A percentile compares a stretch with the other conserved stretches of the same genome.
Evolutionary conservation across 805 yeast species (phyloP).

Genomic region (Candida xyloterini): DNA sequence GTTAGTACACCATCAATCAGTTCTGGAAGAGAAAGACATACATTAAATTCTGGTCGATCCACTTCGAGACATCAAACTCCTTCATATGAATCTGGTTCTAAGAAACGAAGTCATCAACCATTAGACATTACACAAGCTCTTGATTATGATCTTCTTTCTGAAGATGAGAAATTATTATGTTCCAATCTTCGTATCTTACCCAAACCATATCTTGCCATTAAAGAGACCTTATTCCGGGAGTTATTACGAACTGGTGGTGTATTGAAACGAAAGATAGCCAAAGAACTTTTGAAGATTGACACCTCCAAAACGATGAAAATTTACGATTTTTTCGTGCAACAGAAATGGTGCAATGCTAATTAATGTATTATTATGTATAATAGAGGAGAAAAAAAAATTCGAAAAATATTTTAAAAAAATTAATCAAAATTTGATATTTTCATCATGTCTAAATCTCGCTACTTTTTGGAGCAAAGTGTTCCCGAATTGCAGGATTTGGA

Average conservation of each 20-base stretch:
- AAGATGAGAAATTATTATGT: conserved; percentile 87
- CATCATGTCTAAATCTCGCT: conserved; percentile 38
- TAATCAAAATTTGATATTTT: background rate
- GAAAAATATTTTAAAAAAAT: conserved; percentile 3
- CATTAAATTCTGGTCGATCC: conserved; percentile 30
- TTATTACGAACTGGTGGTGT: conserved; percentile 81
- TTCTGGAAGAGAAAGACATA: conserved; percentile 29
- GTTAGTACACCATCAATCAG: conserved; percentile 33
- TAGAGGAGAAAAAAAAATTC: conserved; percentile 4
- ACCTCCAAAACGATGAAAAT: conserved; percentile 81
- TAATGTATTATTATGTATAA: conserved; percentile 11
- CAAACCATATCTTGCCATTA: conserved; percentile 90
- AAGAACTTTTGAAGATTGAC: conserved; percentile 80
- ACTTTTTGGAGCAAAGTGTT: conserved; percentile 64
- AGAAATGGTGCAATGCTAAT: conserved; percentile 69
- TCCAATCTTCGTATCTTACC: conserved; percentile 81
- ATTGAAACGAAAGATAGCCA: conserved; percentile 78
- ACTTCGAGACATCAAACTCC: conserved; percentile 32
- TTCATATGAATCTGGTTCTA: conserved; percentile 12
- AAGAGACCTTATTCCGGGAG: conserved; percentile 85
- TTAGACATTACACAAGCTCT: conserved; percentile 73
- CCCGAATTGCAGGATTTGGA: conserved; percentile 91
- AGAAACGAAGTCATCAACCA: conserved; percentile 46
- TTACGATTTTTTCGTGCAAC: conserved; percentile 88
- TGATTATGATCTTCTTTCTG: conserved; percentile 76